phyloP scores from a whole-genome alignment of 805 yeast genomes.

The Metahyphopichia silvanorum region DNA sequence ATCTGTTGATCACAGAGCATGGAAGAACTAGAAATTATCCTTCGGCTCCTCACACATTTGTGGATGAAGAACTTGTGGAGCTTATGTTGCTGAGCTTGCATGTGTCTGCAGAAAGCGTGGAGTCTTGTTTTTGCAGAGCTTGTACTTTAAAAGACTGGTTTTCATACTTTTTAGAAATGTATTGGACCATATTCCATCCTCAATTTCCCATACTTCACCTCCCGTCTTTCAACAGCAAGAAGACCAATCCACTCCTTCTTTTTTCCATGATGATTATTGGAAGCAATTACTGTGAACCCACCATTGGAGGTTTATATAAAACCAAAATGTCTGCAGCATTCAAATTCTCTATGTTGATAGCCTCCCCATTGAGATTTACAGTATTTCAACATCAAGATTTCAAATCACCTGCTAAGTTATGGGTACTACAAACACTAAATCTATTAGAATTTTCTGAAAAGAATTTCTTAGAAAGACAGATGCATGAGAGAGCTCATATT shows the following conservation, averaged over 20 bases:
- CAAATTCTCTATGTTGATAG: conserved; percentile 44
- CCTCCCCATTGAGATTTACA: conserved; percentile 62
- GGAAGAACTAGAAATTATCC: too few relatives aligned
- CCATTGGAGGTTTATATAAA: conserved; percentile 13
- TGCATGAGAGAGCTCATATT: conserved; percentile 80
- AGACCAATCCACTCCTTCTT: conserved; percentile 47
- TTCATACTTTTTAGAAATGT: conserved; percentile 35
- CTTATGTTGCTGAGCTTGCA: too few relatives aligned
- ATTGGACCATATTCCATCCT: conserved; percentile 60
- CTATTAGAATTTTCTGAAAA: conserved; percentile 80
- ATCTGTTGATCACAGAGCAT: conserved; percentile 13
- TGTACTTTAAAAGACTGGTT: conserved; percentile 29
- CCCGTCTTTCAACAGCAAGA: conserved; percentile 52
- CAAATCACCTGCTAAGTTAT: conserved; percentile 70
- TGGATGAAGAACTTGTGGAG: too few relatives aligned
- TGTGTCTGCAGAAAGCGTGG: conserved; percentile 22
- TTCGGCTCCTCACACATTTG: too few relatives aligned
- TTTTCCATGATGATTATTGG: conserved; percentile 58
- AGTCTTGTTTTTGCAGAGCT: conserved; percentile 20
- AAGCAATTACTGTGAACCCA: conserved; percentile 36
- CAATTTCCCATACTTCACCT: conserved; percentile 57
- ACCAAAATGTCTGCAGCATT: conserved; percentile 28
- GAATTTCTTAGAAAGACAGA: conserved; percentile 58
- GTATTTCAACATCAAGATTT: conserved; percentile 71
- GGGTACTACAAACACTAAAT: conserved; percentile 73